Evolutionary conservation across 148 eudicot genomes (phyloP).

Genomic region (Rhododendron griersonianum): DNA sequence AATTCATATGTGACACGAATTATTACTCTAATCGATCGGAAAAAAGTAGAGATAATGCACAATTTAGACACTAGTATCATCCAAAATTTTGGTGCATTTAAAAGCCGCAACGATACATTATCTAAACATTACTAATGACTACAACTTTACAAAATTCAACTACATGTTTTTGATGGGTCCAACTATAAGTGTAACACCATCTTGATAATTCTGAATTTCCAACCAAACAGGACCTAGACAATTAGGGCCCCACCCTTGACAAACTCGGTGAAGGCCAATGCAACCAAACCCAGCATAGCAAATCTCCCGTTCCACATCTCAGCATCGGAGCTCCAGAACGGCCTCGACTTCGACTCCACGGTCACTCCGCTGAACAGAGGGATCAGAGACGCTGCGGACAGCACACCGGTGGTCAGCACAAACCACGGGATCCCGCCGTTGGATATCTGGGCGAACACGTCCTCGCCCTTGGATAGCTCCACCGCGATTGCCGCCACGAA

Average conservation of each 20-base stretch:
- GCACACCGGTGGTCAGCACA: constrained; percentile 45
- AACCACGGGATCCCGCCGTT: constrained; percentile 72
- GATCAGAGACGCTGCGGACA: constrained; percentile 57
- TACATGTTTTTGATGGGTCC: too few relatives aligned
- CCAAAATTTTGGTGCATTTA: not conserved
- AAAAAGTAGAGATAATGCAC: not conserved
- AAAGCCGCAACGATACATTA: not conserved
- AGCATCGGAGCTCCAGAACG: constrained; percentile 62
- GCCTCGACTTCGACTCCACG: constrained; percentile 34
- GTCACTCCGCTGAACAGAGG: constrained; percentile 59
- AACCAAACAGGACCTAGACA: constrained; percentile 17
- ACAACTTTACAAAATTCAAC: not conserved
- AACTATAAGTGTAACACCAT: too few relatives aligned
- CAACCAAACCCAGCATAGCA: constrained; percentile 86
- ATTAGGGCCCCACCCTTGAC: constrained; percentile 54
- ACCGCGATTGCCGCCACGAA: constrained; percentile 69
- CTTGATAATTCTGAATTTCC: too few relatives aligned
- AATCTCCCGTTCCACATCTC: constrained; percentile 83
- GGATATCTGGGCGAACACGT: constrained; percentile 53
- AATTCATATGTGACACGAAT: too few relatives aligned
- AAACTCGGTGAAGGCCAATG: constrained; percentile 62
- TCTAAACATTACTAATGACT: not conserved
- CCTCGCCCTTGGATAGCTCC: constrained; percentile 62
- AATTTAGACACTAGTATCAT: not conserved
- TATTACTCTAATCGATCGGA: too few relatives aligned